These are phyloP conservation scores for Apiospora malaysiana DNA, from an alignment of 2,329 filamentous ascomycete species.

Conservation along the genomic window DNA sequence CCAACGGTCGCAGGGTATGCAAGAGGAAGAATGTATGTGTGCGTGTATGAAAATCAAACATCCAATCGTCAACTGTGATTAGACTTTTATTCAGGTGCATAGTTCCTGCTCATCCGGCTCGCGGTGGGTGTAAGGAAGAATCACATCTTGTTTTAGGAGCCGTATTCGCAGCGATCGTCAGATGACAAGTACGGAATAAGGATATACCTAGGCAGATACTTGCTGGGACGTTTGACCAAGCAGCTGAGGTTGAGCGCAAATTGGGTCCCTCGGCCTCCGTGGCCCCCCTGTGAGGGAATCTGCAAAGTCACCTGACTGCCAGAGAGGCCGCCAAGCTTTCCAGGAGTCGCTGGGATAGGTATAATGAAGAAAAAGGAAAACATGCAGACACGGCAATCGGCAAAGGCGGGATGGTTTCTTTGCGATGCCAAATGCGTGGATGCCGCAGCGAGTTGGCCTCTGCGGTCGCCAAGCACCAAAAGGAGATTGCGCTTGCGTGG, in stretches of 20 bases:
- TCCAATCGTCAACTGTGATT: too few species aligned
- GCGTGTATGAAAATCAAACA: too few species aligned
- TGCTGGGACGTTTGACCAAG: neutral
- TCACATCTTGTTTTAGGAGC: neutral
- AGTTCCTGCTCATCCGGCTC: neutral
- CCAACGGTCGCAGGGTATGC: neutral
- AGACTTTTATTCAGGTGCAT: too few species aligned
- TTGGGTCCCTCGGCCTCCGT: constrained; percentile 1
- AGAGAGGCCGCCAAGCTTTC: constrained; percentile 4
- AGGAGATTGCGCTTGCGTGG: constrained; percentile 17
- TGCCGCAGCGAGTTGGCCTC: constrained; percentile 6
- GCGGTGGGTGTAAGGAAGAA: neutral
- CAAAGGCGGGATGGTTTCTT: neutral
- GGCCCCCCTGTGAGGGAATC: neutral
- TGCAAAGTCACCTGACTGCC: neutral
- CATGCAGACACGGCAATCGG: constrained; percentile 13
- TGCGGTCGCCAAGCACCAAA: constrained; percentile 6
- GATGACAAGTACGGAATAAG: neutral
- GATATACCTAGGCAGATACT: too few species aligned
- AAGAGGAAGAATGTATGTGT: neutral
- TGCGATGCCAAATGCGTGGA: constrained; percentile 1
- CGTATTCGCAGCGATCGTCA: neutral
- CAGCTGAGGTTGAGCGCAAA: neutral
- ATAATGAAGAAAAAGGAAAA: neutral
- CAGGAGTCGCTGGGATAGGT: neutral